Conservation (phyloP, 208 protist species). For the Leishmania mexicana region DNA sequence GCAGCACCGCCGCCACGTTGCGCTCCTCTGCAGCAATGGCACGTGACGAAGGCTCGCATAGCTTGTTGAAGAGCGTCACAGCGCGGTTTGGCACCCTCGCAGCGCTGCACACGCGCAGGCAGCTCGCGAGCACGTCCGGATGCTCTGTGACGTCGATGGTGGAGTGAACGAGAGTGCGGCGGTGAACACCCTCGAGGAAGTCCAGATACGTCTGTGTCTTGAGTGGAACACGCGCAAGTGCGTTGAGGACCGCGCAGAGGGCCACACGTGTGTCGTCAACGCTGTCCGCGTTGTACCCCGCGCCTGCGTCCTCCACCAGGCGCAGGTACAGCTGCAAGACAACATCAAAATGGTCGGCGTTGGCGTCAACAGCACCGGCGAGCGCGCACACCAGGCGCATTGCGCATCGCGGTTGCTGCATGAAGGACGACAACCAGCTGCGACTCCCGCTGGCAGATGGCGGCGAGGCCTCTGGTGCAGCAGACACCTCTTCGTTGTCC, state of each 20-base stretch:
- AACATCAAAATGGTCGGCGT: slow-evolving; percentile 45
- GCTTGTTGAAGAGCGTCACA: slow-evolving; percentile 59
- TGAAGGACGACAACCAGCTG: slow-evolving; percentile 5
- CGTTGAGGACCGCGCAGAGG: slow-evolving; percentile 35
- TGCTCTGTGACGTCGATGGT: slow-evolving; percentile 30
- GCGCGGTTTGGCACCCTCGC: slow-evolving; percentile 14
- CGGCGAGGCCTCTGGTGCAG: not conserved
- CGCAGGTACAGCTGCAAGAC: slow-evolving; percentile 34
- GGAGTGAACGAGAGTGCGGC: slow-evolving; percentile 22
- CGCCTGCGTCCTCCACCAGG: slow-evolving; percentile 43
- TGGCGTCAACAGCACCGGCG: slow-evolving; percentile 36
- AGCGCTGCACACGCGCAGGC: slow-evolving; percentile 28
- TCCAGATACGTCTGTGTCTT: slow-evolving; percentile 17
- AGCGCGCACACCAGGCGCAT: slow-evolving; percentile 38
- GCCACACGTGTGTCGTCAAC: slow-evolving; percentile 7
- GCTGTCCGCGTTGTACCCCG: slow-evolving; percentile 27
- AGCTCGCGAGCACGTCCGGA: slow-evolving; percentile 36
- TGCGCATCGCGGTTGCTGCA: slow-evolving; percentile 1
- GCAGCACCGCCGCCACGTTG: slow-evolving; percentile 40
- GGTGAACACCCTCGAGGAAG: slow-evolving; percentile 28
- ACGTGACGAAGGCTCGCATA: slow-evolving; percentile 38
- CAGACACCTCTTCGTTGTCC: not conserved
- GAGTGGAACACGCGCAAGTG: slow-evolving; percentile 42
- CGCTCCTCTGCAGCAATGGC: slow-evolving; percentile 31
- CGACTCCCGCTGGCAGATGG: not conserved